phyloP scores from a whole-genome alignment of 352 stramenopile genomes.

The Saprolegnia parasitica region DNA sequence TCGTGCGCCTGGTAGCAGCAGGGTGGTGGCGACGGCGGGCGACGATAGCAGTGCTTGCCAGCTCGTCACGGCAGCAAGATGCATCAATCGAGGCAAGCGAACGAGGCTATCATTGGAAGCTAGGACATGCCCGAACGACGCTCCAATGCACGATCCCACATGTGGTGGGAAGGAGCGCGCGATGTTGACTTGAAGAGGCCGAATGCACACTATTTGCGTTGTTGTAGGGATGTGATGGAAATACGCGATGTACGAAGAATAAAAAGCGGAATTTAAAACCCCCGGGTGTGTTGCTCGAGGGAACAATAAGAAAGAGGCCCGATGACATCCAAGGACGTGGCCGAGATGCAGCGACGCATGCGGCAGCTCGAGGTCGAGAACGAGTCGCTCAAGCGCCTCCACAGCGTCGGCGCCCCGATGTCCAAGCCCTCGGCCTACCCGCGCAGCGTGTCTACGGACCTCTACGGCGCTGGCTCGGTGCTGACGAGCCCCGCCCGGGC shows the following conservation, averaged over 20 bases:
- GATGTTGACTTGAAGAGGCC: too few relatives aligned
- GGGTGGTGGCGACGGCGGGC: too few relatives aligned
- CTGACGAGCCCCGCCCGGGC: background rate
- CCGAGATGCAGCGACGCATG: background rate
- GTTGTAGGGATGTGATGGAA: conserved; percentile 1
- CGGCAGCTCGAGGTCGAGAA: background rate
- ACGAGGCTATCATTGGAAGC: too few relatives aligned
- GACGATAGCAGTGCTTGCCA: too few relatives aligned
- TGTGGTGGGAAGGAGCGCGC: background rate
- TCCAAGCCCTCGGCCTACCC: background rate
- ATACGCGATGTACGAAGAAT: background rate
- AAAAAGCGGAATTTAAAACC: conserved; percentile 2
- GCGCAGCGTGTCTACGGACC: background rate
- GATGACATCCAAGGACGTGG: background rate
- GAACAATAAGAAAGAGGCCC: background rate
- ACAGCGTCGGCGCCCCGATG: background rate
- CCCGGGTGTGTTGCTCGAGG: background rate
- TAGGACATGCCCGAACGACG: too few relatives aligned
- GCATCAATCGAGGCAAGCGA: too few relatives aligned
- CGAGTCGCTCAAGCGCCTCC: background rate
- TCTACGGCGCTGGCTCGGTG: background rate
- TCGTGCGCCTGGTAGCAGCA: too few relatives aligned
- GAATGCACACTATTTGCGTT: background rate
- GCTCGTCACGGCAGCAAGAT: too few relatives aligned
- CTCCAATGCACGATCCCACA: too few relatives aligned